Evolutionary conservation across 345 rosid species (phyloP), one percentile per base, ranked within the genome.

Genomic region (Carallia brachiata): DNA sequence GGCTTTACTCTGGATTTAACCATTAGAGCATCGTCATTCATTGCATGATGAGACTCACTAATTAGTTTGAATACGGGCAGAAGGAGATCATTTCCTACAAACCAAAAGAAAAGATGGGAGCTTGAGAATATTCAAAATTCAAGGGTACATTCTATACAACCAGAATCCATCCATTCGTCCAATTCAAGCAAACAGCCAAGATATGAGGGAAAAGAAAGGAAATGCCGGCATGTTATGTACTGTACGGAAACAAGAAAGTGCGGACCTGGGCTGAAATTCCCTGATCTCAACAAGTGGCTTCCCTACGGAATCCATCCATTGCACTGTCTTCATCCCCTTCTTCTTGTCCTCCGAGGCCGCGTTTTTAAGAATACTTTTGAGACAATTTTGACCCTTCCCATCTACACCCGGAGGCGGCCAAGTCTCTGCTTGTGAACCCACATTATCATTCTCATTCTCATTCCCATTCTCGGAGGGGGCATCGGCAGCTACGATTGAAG

Each of bases 251-350:
- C 23, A 52, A 53, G 32, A 57, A 54, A 44, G 48, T 18, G 58
- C 83, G n/a, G 63, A 90, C 93, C 90, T 88, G 81, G 87, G 60
- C 71, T 85, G 90, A 61, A 86, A 91, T 78, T 86, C 93, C 65
- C 87, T 87, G 85, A 91, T 81, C 81, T 89, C 85, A 63, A 82
- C 89, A 59, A 91, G 86, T 61, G 88, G 90, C 68, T 89, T 88
- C 77, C 97, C 97, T 77, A 81, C 70, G 77, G 73, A 79, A 83
- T 91, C 97, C 79, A 79, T 75, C 97, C 97, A 91, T 62, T 84
- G 96, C 36, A 91, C 96, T 64, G 67, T 82, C 86, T 88, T 89
- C 86, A 23, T 23, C 23, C 23, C 23, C 23, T 78, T 84, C 77
- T 68, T 72, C 30, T 18, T 71, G 68, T 78, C 76, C 61, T 75